Conservation (phyloP, 805 yeast species). For the Suhomyces sp. region DNA sequence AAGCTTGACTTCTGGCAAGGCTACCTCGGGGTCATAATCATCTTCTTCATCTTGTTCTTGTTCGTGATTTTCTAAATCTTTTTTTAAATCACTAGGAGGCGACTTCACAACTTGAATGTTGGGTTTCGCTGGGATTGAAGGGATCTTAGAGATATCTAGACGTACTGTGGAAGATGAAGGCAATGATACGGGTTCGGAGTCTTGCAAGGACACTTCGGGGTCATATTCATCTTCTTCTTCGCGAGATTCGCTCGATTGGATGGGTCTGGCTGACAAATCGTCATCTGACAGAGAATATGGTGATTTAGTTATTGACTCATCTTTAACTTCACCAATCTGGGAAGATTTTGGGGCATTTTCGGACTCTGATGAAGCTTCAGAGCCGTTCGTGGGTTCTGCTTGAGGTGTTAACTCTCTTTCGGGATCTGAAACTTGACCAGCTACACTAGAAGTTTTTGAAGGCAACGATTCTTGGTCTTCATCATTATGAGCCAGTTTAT, state of each 20-base stretch:
- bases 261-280: not conserved
- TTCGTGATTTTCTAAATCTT: conserved; percentile 6
- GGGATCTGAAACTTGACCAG: too few relatives aligned
- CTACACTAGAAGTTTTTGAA: too few relatives aligned
- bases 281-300: conserved; percentile 5
- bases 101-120: not conserved
- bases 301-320: too few relatives aligned
- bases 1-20: not conserved
- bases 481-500: too few relatives aligned
- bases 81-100: conserved; percentile 1
- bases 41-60: conserved; percentile 10
- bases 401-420: too few relatives aligned
- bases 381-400: too few relatives aligned
- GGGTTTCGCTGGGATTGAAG: too few relatives aligned
- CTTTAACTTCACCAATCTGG: too few relatives aligned
- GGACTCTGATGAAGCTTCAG: too few relatives aligned
- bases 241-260: not conserved
- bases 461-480: too few relatives aligned
- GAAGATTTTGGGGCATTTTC: too few relatives aligned
- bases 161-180: not conserved
- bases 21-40: conserved; percentile 13
- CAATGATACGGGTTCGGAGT: not conserved
- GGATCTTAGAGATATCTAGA: too few relatives aligned
- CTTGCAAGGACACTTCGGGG: conserved; percentile 21
- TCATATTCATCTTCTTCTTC: conserved; percentile 27